phyloP scores from a whole-genome alignment of 2,329 filamentous ascomycete species.

The Claviceps purpurea region DNA sequence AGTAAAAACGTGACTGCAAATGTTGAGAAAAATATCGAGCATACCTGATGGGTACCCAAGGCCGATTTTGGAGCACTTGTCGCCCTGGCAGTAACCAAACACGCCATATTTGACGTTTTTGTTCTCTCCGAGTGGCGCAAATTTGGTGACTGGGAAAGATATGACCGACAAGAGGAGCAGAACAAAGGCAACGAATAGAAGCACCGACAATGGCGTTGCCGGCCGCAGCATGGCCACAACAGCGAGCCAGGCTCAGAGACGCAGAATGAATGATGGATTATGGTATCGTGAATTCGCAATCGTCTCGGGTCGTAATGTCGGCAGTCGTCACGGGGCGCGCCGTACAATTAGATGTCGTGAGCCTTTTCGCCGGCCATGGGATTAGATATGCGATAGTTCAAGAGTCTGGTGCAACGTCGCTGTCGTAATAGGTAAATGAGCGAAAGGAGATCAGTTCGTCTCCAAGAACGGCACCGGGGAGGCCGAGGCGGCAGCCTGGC shows the following conservation, averaged over 20 bases:
- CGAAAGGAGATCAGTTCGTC: not conserved
- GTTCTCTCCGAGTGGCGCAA: slow-evolving; percentile 70
- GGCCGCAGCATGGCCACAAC: slow-evolving; percentile 65
- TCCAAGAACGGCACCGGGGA: not conserved
- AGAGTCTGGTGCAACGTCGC: not conserved
- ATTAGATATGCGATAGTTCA: not conserved
- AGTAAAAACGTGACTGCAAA: not conserved
- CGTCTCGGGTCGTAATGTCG: not conserved
- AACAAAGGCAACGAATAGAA: slow-evolving; percentile 75
- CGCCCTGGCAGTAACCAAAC: slow-evolving; percentile 68
- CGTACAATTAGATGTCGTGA: not conserved
- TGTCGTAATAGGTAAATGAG: not conserved
- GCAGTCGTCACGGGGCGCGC: slow-evolving; percentile 1
- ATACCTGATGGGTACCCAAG: slow-evolving; percentile 59
- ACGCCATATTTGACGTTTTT: slow-evolving; percentile 75
- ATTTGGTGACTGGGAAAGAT: slow-evolving; percentile 80
- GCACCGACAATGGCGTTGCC: slow-evolving; percentile 76
- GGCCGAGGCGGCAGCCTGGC: not conserved
- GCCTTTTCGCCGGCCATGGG: slow-evolving; percentile 2
- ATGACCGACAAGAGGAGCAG: slow-evolving; percentile 75
- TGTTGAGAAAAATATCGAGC: slow-evolving; percentile 20
- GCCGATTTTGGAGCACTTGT: slow-evolving; percentile 55
- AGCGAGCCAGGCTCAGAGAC: slow-evolving; percentile 10
- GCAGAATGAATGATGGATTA: not conserved
- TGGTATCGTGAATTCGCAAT: not conserved